Base-by-base conservation (phyloP, 164 flowering plant genomes). In the Vitis labrusca region DNA sequence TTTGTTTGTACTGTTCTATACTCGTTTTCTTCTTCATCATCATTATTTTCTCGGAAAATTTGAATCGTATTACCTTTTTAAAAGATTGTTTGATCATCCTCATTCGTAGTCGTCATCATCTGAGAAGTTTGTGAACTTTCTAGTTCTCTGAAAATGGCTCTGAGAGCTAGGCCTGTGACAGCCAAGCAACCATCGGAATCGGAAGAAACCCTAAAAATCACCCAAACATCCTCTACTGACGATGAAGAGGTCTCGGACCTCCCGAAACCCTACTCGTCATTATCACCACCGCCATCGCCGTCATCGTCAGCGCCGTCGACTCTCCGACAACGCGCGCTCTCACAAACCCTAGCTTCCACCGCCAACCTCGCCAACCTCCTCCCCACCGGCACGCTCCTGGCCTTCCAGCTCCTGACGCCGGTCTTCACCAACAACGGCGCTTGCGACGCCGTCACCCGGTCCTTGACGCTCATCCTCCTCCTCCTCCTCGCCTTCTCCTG, bases 291-390 rank as follows among this genome's bases (percentile, higher is more conserved):
- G 10, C 23, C 23, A 23, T 23, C 23, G 23, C 63, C 73, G 48
- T 30, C 66, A 14, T 15, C 54, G 16, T 63, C 63, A 16, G 70
- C 62, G 6, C 67, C 69, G 17, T 56, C 77, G 7, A 55, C 76
- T 50, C 44, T 65, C 12, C 30, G 76, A 0, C 90, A 76, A 58
- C 68, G 83, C 3, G 86, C 89, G 0, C 63, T 89, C 62, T 65
- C 85, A 3, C 86, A 78, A 50, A 76, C 83, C 17, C 67, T 88
- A 1, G 70, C 76, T 5, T 72, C 71, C 77, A 82, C 87, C 2
- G 92, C 92, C 53, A 73, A 86, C 78, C 61, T 88, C 12, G 90
- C 88, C 37, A 88, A 86, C 70, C 89, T 84, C 65, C 86, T 86
- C 55, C 92, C 92, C 0, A 86, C 92, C 5, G 92, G 92, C 16